Evolutionary conservation across 257 asterid genomes (phyloP).

Genomic region (Solanum commersonii): DNA sequence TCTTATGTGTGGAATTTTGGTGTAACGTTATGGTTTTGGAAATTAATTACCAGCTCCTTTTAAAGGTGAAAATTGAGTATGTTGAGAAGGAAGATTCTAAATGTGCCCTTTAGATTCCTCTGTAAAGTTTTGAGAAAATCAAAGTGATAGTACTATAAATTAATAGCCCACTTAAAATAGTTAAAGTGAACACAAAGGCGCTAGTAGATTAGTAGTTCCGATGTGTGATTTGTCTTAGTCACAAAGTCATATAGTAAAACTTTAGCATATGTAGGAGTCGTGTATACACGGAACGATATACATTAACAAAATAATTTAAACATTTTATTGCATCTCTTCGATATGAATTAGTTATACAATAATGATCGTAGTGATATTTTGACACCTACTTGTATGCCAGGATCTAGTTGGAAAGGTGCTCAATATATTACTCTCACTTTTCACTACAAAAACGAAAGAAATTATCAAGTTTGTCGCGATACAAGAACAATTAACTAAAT

Average conservation of each 20-base stretch:
- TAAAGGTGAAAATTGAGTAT: not conserved
- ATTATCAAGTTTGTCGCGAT: no score
- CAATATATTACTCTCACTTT: not conserved
- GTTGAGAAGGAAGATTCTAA: not conserved
- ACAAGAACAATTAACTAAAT: not conserved
- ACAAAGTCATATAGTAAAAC: not conserved
- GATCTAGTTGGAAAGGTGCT: not conserved
- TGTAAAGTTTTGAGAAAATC: not conserved
- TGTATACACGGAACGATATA: not conserved
- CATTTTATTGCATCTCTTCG: not conserved
- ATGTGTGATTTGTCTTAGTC: not conserved
- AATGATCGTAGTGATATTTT: not conserved
- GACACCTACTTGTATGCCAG: not conserved
- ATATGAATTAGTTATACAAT: not conserved
- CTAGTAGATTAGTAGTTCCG: not conserved
- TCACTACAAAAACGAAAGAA: not conserved
- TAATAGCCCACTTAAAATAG: not conserved
- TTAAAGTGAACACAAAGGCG: not conserved
- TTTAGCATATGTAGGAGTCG: not conserved
- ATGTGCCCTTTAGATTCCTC: not conserved
- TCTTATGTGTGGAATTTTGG: not conserved
- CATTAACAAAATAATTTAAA: not conserved
- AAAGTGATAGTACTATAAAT: not conserved
- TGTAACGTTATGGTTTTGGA: not conserved
- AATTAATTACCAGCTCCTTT: not conserved